phyloP scores from a whole-genome alignment of 2,329 filamentous ascomycete species.

The Monosporascus sp. region DNA sequence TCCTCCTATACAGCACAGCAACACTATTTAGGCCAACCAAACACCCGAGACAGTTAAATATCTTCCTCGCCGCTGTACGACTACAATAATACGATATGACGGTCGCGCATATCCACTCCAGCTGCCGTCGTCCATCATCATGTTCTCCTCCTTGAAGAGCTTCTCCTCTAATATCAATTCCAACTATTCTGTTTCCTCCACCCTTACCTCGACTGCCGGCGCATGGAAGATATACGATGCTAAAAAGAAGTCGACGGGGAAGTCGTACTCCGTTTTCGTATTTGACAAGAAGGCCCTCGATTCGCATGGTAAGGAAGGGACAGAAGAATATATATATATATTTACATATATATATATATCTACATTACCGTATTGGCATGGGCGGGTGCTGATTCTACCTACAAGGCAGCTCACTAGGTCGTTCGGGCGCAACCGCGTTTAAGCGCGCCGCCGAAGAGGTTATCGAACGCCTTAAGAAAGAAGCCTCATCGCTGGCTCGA shows the following conservation, averaged over 20 bases:
- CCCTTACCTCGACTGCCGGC: constrained; percentile 73
- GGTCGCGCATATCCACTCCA: constrained; percentile 13
- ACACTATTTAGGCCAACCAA: neutral
- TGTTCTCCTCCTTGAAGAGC: constrained; percentile 94
- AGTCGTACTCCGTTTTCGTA: constrained; percentile 84
- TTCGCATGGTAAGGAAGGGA: constrained; percentile 39
- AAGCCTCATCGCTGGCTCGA: constrained; percentile 82
- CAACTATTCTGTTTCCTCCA: constrained; percentile 79
- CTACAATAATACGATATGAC: constrained; percentile 20
- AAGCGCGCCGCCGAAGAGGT: constrained; percentile 86
- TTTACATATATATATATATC: neutral
- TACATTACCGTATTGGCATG: neutral
- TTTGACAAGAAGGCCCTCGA: constrained; percentile 89
- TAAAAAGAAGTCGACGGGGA: constrained; percentile 92
- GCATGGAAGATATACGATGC: constrained; percentile 98
- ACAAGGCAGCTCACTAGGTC: constrained; percentile 49
- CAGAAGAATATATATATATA: neutral
- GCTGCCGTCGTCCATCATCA: constrained; percentile 52
- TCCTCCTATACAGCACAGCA: too few relatives aligned
- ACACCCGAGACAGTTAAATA: constrained; percentile 7
- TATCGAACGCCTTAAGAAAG: constrained; percentile 83
- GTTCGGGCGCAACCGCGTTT: constrained; percentile 60
- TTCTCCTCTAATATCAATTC: constrained; percentile 87
- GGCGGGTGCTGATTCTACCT: neutral
- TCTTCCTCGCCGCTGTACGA: constrained; percentile 7